Base-by-base conservation (phyloP, 768 basidiomycete species). In the Lactarius akahatsu region DNA sequence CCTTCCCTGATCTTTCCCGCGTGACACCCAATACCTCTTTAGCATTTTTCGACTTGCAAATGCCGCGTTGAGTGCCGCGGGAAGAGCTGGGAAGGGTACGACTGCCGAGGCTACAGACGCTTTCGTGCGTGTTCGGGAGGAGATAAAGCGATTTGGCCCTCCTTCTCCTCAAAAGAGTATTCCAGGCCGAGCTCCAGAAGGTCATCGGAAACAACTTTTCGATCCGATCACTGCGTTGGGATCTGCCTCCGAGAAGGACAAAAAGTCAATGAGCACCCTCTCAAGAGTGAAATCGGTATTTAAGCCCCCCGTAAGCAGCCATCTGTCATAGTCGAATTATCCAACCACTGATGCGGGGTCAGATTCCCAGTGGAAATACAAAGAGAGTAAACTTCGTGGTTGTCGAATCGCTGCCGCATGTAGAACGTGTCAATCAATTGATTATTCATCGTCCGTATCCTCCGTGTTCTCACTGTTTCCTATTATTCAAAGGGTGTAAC, bases 1-100 rank as follows among this genome's bases (percentile, higher is more conserved):
- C 23, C 54, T 56, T 30, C 3, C 20, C 1, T 32, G 20, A 56
- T 2, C 18, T n/a, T 32, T 34, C 18, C 28, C 20, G 7, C 9
- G 18, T 4, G 2, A 1, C 1, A 40, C 28, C 4, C 20, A 28
- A 40, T 10, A 18, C 7, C 9, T 9, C 15, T n/a, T 40, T 52
- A 62, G 61, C 4, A 7, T 54, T 18, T 62, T 62, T 18, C n/a
- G 23, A 40, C 61, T 38, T n/a, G 61, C 52, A 28, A 52, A 62
- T 26, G 23, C 23, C 2, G 61, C 61, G 32, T 62, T 62, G 52
- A 23, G 26, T 18, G 47, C 32, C 16, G 61, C 52, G 3, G 28
- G 18, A 32, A 55, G 38, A 7, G 34, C 61, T 1, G 36, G 36
- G 26, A 54, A 36, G 36, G 38, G 18, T 2, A n/a, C 7, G 52